Evolutionary conservation across 176 grass and related monocot genomes (phyloP).

Genomic region (Zoysia pacifica): DNA sequence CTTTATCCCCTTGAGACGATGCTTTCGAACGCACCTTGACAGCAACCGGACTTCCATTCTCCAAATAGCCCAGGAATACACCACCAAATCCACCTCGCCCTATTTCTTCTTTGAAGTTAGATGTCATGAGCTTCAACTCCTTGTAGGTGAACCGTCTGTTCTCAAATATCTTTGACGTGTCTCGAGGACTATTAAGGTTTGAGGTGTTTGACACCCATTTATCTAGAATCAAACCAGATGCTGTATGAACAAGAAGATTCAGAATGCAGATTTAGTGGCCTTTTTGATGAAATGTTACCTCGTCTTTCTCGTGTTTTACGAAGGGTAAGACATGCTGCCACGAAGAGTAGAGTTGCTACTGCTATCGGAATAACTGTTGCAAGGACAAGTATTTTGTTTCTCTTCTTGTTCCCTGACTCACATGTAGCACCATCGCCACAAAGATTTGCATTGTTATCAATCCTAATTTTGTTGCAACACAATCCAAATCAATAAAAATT

Average conservation of each 20-base stretch:
- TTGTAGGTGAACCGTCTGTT: conserved; percentile 61
- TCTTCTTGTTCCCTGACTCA: background rate
- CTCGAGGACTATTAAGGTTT: conserved; percentile 24
- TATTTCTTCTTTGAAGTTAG: conserved; percentile 62
- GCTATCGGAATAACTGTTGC: conserved; percentile 21
- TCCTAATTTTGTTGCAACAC: conserved; percentile 31
- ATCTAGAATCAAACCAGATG: background rate
- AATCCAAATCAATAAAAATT: background rate
- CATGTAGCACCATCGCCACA: conserved; percentile 27
- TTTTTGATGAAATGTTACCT: conserved; percentile 19
- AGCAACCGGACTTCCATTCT: conserved; percentile 68
- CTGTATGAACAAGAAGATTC: background rate
- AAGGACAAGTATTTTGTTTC: conserved; percentile 36
- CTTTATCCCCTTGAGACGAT: conserved; percentile 55
- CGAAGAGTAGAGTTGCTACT: conserved; percentile 33
- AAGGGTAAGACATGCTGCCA: conserved; percentile 21
- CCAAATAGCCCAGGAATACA: conserved; percentile 61
- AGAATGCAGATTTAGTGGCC: conserved; percentile 1
- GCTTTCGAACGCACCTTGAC: conserved; percentile 56
- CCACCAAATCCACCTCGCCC: conserved; percentile 74
- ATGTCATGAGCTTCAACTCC: conserved; percentile 62
- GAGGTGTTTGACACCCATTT: conserved; percentile 18
- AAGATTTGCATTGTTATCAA: conserved; percentile 33
- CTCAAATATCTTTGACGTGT: conserved; percentile 27
- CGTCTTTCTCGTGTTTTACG: conserved; percentile 6